These are phyloP conservation scores for Coemansia sp. DNA, from an alignment of 192 early-diverging fungal genomes.

Conservation along the genomic window DNA sequence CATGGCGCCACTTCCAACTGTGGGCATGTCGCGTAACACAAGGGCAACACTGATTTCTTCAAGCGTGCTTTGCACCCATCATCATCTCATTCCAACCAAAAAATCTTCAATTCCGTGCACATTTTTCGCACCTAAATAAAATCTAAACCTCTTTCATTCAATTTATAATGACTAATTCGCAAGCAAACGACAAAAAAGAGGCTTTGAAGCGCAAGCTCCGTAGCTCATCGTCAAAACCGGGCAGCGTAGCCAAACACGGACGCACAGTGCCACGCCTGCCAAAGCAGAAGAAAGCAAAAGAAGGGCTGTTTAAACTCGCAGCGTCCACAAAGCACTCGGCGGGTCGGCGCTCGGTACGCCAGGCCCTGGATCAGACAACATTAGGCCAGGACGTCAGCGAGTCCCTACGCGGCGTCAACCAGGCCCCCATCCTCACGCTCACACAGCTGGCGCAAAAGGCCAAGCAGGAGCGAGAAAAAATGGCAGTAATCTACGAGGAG, in stretches of 20 bases:
- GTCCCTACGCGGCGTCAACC: constrained; percentile 29
- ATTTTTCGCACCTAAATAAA: too few species aligned
- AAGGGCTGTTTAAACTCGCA: not conserved
- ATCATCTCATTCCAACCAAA: too few species aligned
- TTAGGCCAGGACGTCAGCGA: constrained; percentile 16
- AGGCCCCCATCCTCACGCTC: constrained; percentile 12
- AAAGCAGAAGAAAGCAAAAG: constrained; percentile 7
- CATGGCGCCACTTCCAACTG: too few species aligned
- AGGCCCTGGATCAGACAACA: constrained; percentile 26
- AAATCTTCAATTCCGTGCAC: not conserved
- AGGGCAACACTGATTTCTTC: too few species aligned
- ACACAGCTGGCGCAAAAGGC: constrained; percentile 20
- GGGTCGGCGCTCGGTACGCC: constrained; percentile 25
- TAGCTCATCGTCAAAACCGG: not conserved
- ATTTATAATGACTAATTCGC: not conserved
- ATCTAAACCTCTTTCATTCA: too few species aligned
- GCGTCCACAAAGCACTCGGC: constrained; percentile 38
- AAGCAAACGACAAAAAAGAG: constrained; percentile 2
- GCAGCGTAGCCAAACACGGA: not conserved
- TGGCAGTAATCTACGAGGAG: constrained; percentile 32
- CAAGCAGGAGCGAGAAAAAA: constrained; percentile 22
- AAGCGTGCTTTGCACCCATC: too few species aligned
- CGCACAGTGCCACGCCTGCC: not conserved
- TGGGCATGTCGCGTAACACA: too few species aligned
- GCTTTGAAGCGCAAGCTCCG: constrained; percentile 34